Conservation (phyloP, 225 moss, liverwort and hornwort genomes). For the Pleurozium schreberi region DNA sequence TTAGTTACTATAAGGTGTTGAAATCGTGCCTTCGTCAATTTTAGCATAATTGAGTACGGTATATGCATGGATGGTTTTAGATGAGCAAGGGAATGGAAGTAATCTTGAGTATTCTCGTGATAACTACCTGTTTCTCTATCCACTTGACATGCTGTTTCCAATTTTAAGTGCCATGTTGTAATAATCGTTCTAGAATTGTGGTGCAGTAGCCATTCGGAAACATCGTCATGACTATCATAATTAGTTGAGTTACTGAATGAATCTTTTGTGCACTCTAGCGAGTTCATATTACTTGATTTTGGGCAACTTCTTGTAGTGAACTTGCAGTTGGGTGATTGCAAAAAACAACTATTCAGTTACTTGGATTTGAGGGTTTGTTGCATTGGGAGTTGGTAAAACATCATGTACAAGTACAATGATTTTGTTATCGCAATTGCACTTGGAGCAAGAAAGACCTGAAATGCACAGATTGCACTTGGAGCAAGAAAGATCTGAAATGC, state of each 20-base stretch:
- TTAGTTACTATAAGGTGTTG: not conserved
- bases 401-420: not conserved
- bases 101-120: too few species aligned
- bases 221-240: not conserved
- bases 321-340: not conserved
- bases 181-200: too few species aligned
- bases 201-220: too few species aligned
- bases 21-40: not conserved
- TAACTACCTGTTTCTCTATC: not conserved
- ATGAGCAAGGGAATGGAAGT: not conserved
- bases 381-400: too few species aligned
- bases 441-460: not conserved
- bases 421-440: not conserved
- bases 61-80: not conserved
- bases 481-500: not conserved
- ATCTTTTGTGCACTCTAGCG: not conserved
- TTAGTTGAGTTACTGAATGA: not conserved
- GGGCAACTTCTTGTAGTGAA: too few species aligned
- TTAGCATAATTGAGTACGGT: not conserved
- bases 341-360: too few species aligned
- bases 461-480: not conserved
- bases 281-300: not conserved
- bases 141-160: not conserved
- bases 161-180: too few species aligned
- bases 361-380: not conserved